Base-by-base conservation (phyloP, 306 rosid genomes). In the Urtica urens region DNA sequence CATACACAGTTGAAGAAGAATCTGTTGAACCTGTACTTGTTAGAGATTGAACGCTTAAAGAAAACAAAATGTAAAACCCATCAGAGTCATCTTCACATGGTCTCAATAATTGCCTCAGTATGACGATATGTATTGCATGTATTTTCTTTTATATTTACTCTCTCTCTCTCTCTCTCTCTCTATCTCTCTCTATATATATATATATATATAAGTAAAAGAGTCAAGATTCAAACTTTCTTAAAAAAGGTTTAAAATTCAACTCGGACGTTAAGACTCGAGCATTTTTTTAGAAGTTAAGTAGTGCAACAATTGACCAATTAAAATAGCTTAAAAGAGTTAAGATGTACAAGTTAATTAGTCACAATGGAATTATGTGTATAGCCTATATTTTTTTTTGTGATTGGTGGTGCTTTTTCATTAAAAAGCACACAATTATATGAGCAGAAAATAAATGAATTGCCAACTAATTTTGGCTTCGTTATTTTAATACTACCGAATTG, bases 11-110 rank as follows among this genome's bases (percentile, higher is more conserved):
- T 54, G 38, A 51, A 63, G 53, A 62, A 12, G 51, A 28, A 20
- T 43, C 19, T 59, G 46, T 48, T 35, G 35, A 47, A 22, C 20
- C 23, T 57, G 55, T 15, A 49, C n/a, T 57, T 51, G 10, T 10
- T 67, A 49, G 44, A n/a, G n/a, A 60, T 59, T 54, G 57, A 67
- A 50, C 54, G 38, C 45, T 55, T 57, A 33, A 58, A 40, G 21
- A 35, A 35, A 4, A 13, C n/a, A n/a, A n/a, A 15, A n/a, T 23
- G 10, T 27, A 12, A 23, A 30, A 11, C 27, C 24, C 11, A 22
- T 4, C 33, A 19, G 14, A 44, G 39, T 38, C 60, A 25, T 28
- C 38, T 63, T 66, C 34, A 33, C 63, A 46, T 56, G 29, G 28
- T 44, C 23, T n/a, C 49, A 44, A 44, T 21, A 44, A 44, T 44